phyloP scores from a whole-genome alignment of 208 protist species.

The Vickermania ingenoplastis region DNA sequence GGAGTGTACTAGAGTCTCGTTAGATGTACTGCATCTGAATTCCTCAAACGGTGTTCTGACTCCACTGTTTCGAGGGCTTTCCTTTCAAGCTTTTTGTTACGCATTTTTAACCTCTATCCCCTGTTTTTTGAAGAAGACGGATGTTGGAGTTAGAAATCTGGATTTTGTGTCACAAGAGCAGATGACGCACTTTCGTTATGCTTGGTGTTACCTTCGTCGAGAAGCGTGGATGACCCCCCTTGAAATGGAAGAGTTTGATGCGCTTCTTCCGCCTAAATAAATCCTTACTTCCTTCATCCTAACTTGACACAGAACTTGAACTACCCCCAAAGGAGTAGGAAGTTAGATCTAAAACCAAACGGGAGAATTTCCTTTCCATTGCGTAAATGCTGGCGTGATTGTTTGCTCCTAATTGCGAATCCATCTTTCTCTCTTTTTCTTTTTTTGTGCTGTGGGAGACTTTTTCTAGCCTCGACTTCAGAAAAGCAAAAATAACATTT shows the following conservation, averaged over 20 bases:
- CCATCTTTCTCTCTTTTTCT: neutral
- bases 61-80: conserved; percentile 45
- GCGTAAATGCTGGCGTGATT: neutral
- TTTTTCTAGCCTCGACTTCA: too few species aligned
- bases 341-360: too few species aligned
- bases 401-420: conserved; percentile 2
- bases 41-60: conserved; percentile 27
- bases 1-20: conserved; percentile 36
- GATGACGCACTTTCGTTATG: conserved; percentile 79
- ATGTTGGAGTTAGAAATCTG: conserved; percentile 64
- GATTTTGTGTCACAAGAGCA: conserved; percentile 79
- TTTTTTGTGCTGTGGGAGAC: too few species aligned
- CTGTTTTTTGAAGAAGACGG: conserved; percentile 66
- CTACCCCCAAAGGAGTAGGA: too few species aligned
- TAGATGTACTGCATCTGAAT: conserved; percentile 52
- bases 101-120: conserved; percentile 73
- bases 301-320: conserved; percentile 5
- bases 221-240: conserved; percentile 76
- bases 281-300: conserved; percentile 3
- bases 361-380: too few species aligned
- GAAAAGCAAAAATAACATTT: neutral
- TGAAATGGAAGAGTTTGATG: conserved; percentile 68
- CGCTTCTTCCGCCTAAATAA: conserved; percentile 50
- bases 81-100: conserved; percentile 63
- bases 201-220: conserved; percentile 73